Conservation (phyloP, 2,329 filamentous ascomycete species). For the Geosmithia flava region DNA sequence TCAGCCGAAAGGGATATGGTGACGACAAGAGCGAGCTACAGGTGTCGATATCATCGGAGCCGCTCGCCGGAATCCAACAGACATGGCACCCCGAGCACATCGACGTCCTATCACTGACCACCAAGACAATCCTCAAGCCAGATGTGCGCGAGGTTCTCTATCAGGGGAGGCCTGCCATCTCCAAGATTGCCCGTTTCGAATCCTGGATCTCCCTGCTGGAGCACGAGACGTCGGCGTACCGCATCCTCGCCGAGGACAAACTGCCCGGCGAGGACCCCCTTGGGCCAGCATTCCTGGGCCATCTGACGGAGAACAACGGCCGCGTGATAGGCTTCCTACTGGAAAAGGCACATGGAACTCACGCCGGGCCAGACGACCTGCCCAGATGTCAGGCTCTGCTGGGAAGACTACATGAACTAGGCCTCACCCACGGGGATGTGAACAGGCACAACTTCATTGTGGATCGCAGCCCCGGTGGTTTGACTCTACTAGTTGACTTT, state of each 20-base stretch:
- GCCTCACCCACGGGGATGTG: slow-evolving; percentile 4
- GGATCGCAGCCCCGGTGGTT: slow-evolving; percentile 1
- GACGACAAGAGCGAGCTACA: neutral
- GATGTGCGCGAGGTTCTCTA: slow-evolving; percentile 8
- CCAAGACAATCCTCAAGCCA: slow-evolving; percentile 9
- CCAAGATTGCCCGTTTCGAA: slow-evolving; percentile 18
- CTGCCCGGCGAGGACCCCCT: slow-evolving; percentile 1
- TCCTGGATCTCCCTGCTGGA: slow-evolving; percentile 17
- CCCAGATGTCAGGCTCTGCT: neutral
- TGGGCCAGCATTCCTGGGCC: slow-evolving; percentile 1
- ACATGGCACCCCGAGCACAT: slow-evolving; percentile 11
- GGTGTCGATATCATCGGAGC: neutral
- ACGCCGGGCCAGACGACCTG: slow-evolving; percentile 1
- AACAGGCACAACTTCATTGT: slow-evolving; percentile 4
- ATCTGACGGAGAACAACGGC: slow-evolving; percentile 3
- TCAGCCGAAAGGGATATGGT: neutral
- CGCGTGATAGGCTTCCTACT: slow-evolving; percentile 3
- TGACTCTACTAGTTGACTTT: slow-evolving; percentile 3
- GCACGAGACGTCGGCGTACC: slow-evolving; percentile 15
- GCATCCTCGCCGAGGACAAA: slow-evolving; percentile 1
- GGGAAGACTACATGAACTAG: slow-evolving; percentile 1
- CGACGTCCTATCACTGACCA: slow-evolving; percentile 10
- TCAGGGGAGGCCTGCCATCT: slow-evolving; percentile 8
- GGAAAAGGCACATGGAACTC: slow-evolving; percentile 2
- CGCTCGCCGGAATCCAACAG: slow-evolving; percentile 3